phyloP scores from a whole-genome alignment of 2,329 filamentous ascomycete species.

The Sphaerulina populicola region DNA sequence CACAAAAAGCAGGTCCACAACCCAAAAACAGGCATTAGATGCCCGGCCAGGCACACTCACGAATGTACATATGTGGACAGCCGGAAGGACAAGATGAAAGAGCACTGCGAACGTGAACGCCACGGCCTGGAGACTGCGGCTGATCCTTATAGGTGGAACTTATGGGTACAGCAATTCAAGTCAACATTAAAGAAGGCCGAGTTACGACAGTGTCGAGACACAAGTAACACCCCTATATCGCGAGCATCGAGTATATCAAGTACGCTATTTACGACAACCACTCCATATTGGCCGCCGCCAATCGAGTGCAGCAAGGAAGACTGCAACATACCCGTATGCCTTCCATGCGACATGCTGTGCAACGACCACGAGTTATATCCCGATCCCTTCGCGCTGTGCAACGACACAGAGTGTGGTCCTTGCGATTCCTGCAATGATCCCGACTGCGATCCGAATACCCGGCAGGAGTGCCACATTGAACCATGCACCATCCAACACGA shows the following conservation, averaged over 20 bases:
- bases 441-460: slow-evolving; percentile 16
- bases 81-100: slow-evolving; percentile 23
- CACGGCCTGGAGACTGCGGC: slow-evolving; percentile 20
- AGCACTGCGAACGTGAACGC: slow-evolving; percentile 22
- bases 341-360: slow-evolving; percentile 23
- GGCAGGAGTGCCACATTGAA: slow-evolving; percentile 13
- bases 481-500: slow-evolving; percentile 6
- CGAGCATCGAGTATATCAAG: slow-evolving; percentile 17
- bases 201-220: slow-evolving; percentile 14
- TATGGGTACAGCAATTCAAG: slow-evolving; percentile 23
- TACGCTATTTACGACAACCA: slow-evolving; percentile 8
- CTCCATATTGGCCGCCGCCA: slow-evolving; percentile 9
- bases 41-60: slow-evolving; percentile 20
- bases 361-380: slow-evolving; percentile 16
- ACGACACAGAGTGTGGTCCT: slow-evolving; percentile 17
- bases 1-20: slow-evolving; percentile 28
- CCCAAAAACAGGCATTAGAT: slow-evolving; percentile 21
- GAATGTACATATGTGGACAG: slow-evolving; percentile 23
- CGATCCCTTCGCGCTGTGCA: slow-evolving; percentile 14
- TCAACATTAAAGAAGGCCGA: slow-evolving; percentile 18
- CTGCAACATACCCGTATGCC: slow-evolving; percentile 22
- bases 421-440: slow-evolving; percentile 21
- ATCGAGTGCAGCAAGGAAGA: slow-evolving; percentile 23
- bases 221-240: slow-evolving; percentile 15
- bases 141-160: slow-evolving; percentile 21